Percentiles rank a stretch among this genome's conserved stretches.
phyloP scores from a whole-genome alignment of 202 grass and related monocot species.

The Sporobolus alterniflorus region DNA sequence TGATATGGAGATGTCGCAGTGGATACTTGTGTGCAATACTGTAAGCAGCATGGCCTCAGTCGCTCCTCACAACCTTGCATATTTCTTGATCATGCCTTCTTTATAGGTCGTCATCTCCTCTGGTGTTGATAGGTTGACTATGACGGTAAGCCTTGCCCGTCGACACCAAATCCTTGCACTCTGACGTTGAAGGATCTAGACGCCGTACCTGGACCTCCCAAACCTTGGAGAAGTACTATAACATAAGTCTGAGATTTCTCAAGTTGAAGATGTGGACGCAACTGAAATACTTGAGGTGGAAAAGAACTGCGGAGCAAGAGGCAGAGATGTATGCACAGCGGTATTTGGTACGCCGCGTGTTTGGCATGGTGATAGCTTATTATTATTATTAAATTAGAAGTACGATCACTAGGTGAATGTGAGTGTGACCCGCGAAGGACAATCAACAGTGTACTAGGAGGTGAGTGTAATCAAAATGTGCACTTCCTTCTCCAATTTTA shows the following conservation, averaged over 20 bases:
- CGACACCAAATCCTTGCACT: conserved; percentile 63
- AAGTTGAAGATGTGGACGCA: background rate
- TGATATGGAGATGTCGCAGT: background rate
- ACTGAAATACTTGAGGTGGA: background rate
- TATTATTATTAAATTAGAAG: background rate
- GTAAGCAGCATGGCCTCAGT: background rate
- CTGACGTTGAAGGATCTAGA: conserved; percentile 51
- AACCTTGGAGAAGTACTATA: conserved; percentile 44
- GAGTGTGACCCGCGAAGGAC: background rate
- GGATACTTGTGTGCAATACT: background rate
- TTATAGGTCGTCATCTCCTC: conserved; percentile 37
- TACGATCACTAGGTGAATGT: background rate
- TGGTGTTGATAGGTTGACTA: conserved; percentile 53
- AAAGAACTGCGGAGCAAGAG: background rate
- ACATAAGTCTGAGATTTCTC: background rate
- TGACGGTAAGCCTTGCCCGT: conserved; percentile 63
- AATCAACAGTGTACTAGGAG: background rate
- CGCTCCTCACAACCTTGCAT: conserved; percentile 60
- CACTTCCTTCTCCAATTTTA: background rate
- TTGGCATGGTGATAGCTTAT: background rate
- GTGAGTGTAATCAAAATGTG: background rate
- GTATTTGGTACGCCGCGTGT: background rate
- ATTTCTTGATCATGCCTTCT: conserved; percentile 56
- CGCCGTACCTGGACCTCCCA: conserved; percentile 76
- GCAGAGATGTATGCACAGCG: background rate